Evolutionary conservation across 1,284 basidiomycete species (phyloP).

Genomic region (Cutaneotrichosporon spelunceum): DNA sequence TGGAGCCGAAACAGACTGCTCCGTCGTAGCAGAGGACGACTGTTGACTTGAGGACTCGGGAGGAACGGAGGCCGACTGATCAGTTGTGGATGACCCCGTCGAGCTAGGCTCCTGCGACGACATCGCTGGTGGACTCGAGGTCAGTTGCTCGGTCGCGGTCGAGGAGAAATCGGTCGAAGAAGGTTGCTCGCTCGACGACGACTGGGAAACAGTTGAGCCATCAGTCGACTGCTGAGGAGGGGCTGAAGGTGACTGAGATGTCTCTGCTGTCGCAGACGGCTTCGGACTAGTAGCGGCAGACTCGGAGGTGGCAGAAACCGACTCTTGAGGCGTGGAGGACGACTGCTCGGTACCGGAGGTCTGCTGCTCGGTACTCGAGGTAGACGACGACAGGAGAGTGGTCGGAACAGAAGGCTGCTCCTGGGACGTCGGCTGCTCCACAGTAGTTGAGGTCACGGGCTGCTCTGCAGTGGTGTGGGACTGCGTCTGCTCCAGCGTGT

Average conservation of each 20-base stretch:
- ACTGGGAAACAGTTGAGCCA: neutral
- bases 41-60: neutral
- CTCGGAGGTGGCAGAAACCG: neutral
- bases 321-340: constrained; percentile 3
- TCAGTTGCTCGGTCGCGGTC: neutral
- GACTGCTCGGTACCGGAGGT: neutral
- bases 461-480: neutral
- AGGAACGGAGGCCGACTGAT: neutral
- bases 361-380: neutral
- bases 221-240: neutral
- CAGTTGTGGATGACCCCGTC: neutral
- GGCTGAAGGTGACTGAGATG: neutral
- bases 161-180: neutral
- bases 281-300: constrained; percentile 1
- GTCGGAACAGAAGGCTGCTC: constrained; percentile 5
- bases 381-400: neutral
- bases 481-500: neutral
- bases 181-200: neutral
- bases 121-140: neutral
- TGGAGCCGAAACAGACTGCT: neutral
- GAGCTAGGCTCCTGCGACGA: neutral
- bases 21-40: neutral
- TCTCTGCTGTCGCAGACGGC: neutral
- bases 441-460: neutral
- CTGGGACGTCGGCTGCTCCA: neutral